These are phyloP conservation scores for Phytophthora kernoviae DNA, from an alignment of 352 stramenopile genomes.

Conservation along the genomic window DNA sequence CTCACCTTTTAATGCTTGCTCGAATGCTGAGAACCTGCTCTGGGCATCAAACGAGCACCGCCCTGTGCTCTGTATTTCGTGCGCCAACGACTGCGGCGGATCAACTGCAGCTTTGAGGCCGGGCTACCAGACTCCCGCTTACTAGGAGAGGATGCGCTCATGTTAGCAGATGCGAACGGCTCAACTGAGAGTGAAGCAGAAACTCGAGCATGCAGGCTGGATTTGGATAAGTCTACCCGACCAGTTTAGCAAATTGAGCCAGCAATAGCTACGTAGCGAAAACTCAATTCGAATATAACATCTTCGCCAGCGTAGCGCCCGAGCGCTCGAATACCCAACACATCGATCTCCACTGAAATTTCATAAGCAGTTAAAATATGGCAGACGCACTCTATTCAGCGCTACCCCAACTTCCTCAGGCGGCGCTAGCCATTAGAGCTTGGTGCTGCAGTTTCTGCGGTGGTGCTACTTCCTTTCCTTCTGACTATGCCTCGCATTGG, in stretches of 20 bases:
- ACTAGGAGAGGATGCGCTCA: constrained; percentile 8
- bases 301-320: background rate
- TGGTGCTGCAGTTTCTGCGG: constrained; percentile 6
- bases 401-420: background rate
- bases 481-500: constrained; percentile 64
- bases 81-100: constrained; percentile 16
- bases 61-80: constrained; percentile 26
- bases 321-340: background rate
- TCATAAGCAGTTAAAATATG: constrained; percentile 27
- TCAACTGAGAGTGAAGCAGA: background rate
- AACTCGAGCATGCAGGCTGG: no score
- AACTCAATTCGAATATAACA: constrained; percentile 1
- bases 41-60: constrained; percentile 53
- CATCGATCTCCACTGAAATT: background rate
- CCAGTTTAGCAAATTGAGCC: background rate
- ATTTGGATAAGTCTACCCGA: no score
- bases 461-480: constrained; percentile 1
- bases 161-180: background rate
- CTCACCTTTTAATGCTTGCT: constrained; percentile 25
- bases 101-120: constrained; percentile 20
- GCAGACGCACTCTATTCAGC: constrained; percentile 27
- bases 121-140: constrained; percentile 7
- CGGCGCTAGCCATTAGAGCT: constrained; percentile 17
- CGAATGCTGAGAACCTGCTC: constrained; percentile 35
- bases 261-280: no score